Evolutionary conservation across 768 basidiomycete genomes (phyloP).

Genomic region (Psilocybe subaeruginosa): DNA sequence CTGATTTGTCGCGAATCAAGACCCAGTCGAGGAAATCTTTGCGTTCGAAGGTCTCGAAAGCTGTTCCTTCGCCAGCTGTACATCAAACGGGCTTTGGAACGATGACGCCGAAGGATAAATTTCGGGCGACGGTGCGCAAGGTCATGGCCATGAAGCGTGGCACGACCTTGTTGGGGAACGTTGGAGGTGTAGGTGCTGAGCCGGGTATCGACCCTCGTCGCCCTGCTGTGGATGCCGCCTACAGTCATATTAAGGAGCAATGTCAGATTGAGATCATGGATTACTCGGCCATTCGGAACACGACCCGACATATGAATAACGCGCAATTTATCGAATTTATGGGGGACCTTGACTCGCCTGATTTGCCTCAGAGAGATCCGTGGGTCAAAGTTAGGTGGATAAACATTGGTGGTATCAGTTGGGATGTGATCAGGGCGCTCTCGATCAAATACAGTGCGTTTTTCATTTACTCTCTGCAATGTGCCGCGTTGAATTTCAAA

Average conservation of each 20-base stretch:
- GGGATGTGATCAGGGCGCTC: slow-evolving; percentile 74
- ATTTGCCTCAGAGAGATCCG: slow-evolving; percentile 48
- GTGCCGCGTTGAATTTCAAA: background rate
- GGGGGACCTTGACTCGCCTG: slow-evolving; percentile 31
- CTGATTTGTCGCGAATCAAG: slow-evolving; percentile 19
- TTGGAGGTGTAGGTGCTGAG: slow-evolving; percentile 60
- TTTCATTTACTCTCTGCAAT: background rate
- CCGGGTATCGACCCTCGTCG: slow-evolving; percentile 74
- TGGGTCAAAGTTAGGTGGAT: slow-evolving; percentile 80
- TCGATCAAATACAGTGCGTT: slow-evolving; percentile 64
- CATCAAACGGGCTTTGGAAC: slow-evolving; percentile 13
- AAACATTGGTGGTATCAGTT: slow-evolving; percentile 67
- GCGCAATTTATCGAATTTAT: slow-evolving; percentile 62
- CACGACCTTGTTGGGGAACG: slow-evolving; percentile 38
- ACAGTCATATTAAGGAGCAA: slow-evolving; percentile 58
- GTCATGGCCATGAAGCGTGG: slow-evolving; percentile 66
- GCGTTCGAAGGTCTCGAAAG: slow-evolving; percentile 21
- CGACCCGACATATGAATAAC: slow-evolving; percentile 60
- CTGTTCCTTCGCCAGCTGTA: slow-evolving; percentile 14
- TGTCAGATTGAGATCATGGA: slow-evolving; percentile 72
- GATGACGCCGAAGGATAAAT: slow-evolving; percentile 50
- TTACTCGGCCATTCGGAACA: slow-evolving; percentile 61
- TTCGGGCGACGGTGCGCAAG: slow-evolving; percentile 58
- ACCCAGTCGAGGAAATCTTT: slow-evolving; percentile 21
- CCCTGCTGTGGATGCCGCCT: slow-evolving; percentile 54